These are phyloP conservation scores for Stromatinia cepivora DNA, from an alignment of 2,329 filamentous ascomycete genomes.

Conservation along the genomic window DNA sequence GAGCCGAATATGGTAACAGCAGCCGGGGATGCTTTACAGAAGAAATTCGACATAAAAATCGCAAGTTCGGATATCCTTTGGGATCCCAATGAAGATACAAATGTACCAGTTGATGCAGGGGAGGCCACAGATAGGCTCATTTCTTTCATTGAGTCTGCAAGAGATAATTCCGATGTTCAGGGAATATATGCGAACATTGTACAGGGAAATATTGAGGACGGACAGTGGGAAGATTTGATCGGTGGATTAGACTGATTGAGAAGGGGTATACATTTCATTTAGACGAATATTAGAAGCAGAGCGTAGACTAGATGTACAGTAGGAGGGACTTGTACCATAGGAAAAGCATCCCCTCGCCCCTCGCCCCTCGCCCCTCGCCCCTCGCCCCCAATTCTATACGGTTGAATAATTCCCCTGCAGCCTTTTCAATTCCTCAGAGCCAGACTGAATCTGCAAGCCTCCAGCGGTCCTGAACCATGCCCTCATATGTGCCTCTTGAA, in stretches of 20 bases:
- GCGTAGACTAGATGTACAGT: conserved; percentile 7
- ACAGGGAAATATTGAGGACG: conserved; percentile 52
- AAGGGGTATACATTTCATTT: conserved; percentile 27
- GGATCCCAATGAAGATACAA: conserved; percentile 78
- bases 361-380: background rate
- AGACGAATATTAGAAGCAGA: conserved; percentile 27
- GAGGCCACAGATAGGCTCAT: conserved; percentile 57
- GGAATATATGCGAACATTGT: conserved; percentile 74
- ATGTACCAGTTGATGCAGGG: conserved; percentile 60
- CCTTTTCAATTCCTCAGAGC: background rate
- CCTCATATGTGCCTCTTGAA: background rate
- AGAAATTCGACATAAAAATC: conserved; percentile 64
- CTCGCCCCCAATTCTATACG: background rate
- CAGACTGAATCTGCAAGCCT: background rate
- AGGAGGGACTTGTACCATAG: background rate
- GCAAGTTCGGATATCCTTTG: conserved; percentile 80
- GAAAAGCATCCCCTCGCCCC: background rate
- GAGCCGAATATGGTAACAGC: conserved; percentile 64
- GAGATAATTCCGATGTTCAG: conserved; percentile 72
- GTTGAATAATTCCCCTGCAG: background rate
- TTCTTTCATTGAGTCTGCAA: conserved; percentile 58
- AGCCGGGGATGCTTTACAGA: conserved; percentile 63
- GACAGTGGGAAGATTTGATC: conserved; percentile 55
- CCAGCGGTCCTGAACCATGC: background rate
- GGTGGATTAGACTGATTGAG: conserved; percentile 50